phyloP scores from a whole-genome alignment of 306 rosid genomes.

The Prunus dulcis region DNA sequence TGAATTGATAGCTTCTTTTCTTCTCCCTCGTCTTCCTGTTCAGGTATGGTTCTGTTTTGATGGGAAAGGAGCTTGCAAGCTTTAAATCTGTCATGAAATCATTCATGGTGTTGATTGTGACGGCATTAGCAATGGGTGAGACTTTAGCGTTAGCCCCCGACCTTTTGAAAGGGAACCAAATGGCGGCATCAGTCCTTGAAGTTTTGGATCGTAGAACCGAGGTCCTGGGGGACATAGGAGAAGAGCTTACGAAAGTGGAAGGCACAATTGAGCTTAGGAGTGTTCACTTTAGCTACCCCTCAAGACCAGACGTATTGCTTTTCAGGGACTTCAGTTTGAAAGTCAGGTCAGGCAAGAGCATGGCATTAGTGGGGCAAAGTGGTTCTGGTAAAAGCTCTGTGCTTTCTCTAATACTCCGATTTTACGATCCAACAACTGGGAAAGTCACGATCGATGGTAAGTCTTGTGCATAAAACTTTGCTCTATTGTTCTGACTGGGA shows the following conservation, averaged over 20 bases:
- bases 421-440: conserved; percentile 79
- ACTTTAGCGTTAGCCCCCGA: conserved; percentile 89
- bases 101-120: conserved; percentile 83
- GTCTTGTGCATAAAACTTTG: conserved; percentile 1
- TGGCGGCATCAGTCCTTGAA: conserved; percentile 92
- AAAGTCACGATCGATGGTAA: conserved; percentile 89
- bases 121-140: conserved; percentile 95
- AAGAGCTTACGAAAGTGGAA: conserved; percentile 65
- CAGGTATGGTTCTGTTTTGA: conserved; percentile 96
- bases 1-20: no score
- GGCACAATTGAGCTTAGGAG: conserved; percentile 81
- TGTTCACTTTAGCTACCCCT: conserved; percentile 78
- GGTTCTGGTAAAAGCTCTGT: conserved; percentile 99
- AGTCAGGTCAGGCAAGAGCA: conserved; percentile 69
- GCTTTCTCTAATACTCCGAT: conserved; percentile 76
- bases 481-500: neutral
- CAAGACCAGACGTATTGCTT: conserved; percentile 80
- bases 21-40: neutral
- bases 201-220: conserved; percentile 70
- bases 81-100: conserved; percentile 94
- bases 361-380: conserved; percentile 93
- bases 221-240: conserved; percentile 55
- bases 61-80: conserved; percentile 81
- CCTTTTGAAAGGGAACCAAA: conserved; percentile 89
- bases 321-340: conserved; percentile 76